These are phyloP conservation scores for Sutorius australiensis DNA, from an alignment of 768 basidiomycete genomes.

Conservation along the genomic window DNA sequence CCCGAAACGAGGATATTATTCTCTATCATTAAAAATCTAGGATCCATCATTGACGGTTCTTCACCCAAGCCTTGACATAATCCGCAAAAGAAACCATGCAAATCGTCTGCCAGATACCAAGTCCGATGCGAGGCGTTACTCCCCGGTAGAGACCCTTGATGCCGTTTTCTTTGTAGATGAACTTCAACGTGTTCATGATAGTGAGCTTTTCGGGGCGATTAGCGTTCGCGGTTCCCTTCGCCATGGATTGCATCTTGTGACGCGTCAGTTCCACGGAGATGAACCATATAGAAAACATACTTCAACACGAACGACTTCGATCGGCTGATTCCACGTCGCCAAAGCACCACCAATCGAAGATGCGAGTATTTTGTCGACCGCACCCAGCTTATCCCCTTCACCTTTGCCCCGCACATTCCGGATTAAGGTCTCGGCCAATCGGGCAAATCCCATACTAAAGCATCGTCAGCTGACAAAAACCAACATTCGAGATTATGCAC, in stretches of 20 bases:
- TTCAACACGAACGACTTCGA: slow-evolving; percentile 96
- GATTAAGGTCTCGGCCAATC: slow-evolving; percentile 81
- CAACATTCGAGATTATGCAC: slow-evolving; percentile 37
- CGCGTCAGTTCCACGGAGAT: slow-evolving; percentile 2
- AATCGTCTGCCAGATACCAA: slow-evolving; percentile 95
- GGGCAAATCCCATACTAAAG: slow-evolving; percentile 90
- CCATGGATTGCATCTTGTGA: slow-evolving; percentile 96
- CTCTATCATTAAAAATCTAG: slow-evolving; percentile 19
- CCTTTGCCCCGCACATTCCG: slow-evolving; percentile 73
- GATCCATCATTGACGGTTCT: slow-evolving; percentile 32
- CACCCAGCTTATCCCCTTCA: slow-evolving; percentile 68
- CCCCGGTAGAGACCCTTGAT: slow-evolving; percentile 96
- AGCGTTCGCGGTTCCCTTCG: slow-evolving; percentile 63
- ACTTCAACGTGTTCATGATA: slow-evolving; percentile 85
- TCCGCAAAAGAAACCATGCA: slow-evolving; percentile 99
- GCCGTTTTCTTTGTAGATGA: slow-evolving; percentile 96
- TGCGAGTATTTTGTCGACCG: slow-evolving; percentile 82
- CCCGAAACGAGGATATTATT: slow-evolving; percentile 19
- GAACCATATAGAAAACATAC: slow-evolving; percentile 35
- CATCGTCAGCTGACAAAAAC: slow-evolving; percentile 4
- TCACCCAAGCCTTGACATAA: slow-evolving; percentile 88
- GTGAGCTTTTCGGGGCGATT: slow-evolving; percentile 91
- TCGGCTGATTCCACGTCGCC: slow-evolving; percentile 99
- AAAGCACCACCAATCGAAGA: slow-evolving; percentile 91
- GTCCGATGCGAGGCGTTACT: slow-evolving; percentile 92